These are phyloP conservation scores for Scutellaria minor DNA, from an alignment of 257 asterid species.

Conservation along the genomic window DNA sequence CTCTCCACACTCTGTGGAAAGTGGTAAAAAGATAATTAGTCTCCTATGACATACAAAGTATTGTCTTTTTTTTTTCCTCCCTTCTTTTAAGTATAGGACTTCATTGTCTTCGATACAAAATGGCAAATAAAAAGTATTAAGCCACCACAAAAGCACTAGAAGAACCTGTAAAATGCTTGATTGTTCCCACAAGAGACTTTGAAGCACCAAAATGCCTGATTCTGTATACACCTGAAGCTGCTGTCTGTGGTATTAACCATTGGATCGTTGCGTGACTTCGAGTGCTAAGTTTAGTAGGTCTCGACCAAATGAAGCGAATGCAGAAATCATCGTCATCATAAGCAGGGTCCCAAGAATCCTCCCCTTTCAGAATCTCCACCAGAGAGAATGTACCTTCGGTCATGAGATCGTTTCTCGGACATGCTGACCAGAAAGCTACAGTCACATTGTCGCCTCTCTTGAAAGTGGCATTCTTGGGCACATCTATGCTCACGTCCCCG, in stretches of 20 bases:
- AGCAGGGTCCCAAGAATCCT: conserved; percentile 76
- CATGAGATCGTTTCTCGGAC: conserved; percentile 95
- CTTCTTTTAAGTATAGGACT: neutral
- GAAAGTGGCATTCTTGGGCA: conserved; percentile 72
- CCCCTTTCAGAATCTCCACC: conserved; percentile 75
- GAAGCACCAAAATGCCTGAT: conserved; percentile 94
- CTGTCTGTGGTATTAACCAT: conserved; percentile 77
- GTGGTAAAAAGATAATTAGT: neutral
- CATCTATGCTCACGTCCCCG: conserved; percentile 73
- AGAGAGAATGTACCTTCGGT: conserved; percentile 96
- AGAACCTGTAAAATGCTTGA: conserved; percentile 82
- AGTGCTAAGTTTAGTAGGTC: conserved; percentile 81
- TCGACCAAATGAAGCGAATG: conserved; percentile 88
- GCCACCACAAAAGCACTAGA: conserved; percentile 93
- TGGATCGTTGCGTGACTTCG: conserved; percentile 72
- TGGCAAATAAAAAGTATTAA: conserved; percentile 20
- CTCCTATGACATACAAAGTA: too few relatives aligned
- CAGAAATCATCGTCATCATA: conserved; percentile 90
- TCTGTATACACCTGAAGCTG: conserved; percentile 81
- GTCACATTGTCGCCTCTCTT: conserved; percentile 69
- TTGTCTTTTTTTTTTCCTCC: too few relatives aligned
- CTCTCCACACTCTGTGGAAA: too few relatives aligned
- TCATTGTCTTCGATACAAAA: neutral
- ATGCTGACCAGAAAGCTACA: conserved; percentile 84
- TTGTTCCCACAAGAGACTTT: conserved; percentile 66